Percentiles rank a stretch among this genome's conserved stretches.
Evolutionary conservation across 441 rosid species (phyloP).

Genomic region (Bruguiera hainesii): DNA sequence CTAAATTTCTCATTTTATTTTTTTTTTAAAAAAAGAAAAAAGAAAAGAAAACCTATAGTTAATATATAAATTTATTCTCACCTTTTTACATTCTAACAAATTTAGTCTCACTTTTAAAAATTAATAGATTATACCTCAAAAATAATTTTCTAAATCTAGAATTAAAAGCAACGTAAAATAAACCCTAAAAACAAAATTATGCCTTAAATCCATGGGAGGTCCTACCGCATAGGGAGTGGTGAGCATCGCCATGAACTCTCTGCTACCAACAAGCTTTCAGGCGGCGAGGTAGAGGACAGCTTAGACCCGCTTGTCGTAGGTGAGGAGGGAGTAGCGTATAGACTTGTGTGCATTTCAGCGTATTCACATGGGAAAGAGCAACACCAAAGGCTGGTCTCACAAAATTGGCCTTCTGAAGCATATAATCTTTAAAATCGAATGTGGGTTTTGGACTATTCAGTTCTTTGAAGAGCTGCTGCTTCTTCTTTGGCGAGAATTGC

Average conservation of each 20-base stretch:
- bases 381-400: constrained; percentile 64
- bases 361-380: constrained; percentile 55
- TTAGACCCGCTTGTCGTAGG: constrained; percentile 78
- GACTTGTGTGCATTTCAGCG: constrained; percentile 64
- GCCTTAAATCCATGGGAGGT: constrained; percentile 46
- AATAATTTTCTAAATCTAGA: too few species aligned
- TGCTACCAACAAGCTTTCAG: constrained; percentile 72
- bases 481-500: constrained; percentile 49
- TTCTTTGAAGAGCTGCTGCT: constrained; percentile 24
- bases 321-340: constrained; percentile 86
- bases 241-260: constrained; percentile 60
- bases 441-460: constrained; percentile 27
- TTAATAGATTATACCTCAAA: too few species aligned
- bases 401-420: constrained; percentile 44
- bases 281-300: constrained; percentile 74
- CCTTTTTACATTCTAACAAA: too few species aligned
- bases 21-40: too few species aligned
- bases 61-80: too few species aligned
- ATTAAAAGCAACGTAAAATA: too few species aligned
- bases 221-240: constrained; percentile 73
- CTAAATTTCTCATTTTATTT: too few species aligned
- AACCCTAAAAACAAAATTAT: too few species aligned
- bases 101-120: too few species aligned
- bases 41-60: too few species aligned
- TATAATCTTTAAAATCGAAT: constrained; percentile 68